Evolutionary conservation across 495 filamentous ascomycete genomes (phyloP), one percentile per base, ranked within the genome.

Genomic region (Penicillium parvum): DNA sequence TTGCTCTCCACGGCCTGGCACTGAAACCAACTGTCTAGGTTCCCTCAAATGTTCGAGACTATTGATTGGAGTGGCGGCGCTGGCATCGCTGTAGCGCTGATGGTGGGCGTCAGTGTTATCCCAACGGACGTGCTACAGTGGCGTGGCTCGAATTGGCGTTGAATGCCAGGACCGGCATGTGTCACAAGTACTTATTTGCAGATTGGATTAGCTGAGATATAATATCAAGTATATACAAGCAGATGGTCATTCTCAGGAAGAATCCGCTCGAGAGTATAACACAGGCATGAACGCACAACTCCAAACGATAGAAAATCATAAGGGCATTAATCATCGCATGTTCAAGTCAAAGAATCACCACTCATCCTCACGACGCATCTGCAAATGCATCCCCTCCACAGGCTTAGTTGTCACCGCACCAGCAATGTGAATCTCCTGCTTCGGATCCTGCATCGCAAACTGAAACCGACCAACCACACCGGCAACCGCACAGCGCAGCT

Each of bases 391-490:
- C 7, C 86, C 86, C 20, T 77, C 77, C 3, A 65, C 65, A 1
- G 85, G 85, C 55, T 76, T 82, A 5, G 76, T 73, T 7, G 85
- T 89, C 16, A 88, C 65, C 14, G 77, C 77, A 1, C 77, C 74
- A 37, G 75, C 79, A 43, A 84, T 78, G 19, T 70, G 50, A 18
- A 88, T 58, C 50, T 80, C 78, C 45, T 67, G 66, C 60, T 82
- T 73, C 38, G 73, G 66, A 52, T 85, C 75, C 36, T 77, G 64
- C 60, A 87, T 78, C 61, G 80, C 75, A 45, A 75, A 60, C 22
- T 28, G 42, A 53, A 62, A 71, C 28, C 58, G 40, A 1, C 65
- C 61, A 12, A 67, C 64, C 11, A 69, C 47, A 1, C 67, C 63
- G 4, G 65, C 64, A 38, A 67, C 40, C 1, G 60, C 61, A 42